phyloP scores from a whole-genome alignment of 208 protist species.

The Trypanosoma cruzi region DNA sequence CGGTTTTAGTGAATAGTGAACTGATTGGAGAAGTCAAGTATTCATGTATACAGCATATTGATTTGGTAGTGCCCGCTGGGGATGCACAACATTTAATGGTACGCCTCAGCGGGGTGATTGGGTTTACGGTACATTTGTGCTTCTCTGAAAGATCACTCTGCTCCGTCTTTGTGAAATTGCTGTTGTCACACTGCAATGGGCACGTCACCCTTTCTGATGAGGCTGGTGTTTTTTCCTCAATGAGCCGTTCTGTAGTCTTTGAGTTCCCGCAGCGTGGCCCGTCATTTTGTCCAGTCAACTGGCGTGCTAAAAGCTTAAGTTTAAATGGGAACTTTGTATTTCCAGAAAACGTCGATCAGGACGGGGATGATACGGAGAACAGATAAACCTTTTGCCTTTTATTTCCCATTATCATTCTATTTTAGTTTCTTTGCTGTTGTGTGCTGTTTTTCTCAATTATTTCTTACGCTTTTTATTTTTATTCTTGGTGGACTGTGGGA shows the following conservation, averaged over 20 bases:
- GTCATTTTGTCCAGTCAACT: background rate
- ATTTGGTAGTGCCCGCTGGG: background rate
- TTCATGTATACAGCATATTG: slow-evolving; percentile 7
- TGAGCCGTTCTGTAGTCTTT: background rate
- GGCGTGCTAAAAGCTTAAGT: background rate
- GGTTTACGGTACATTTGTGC: slow-evolving; percentile 9
- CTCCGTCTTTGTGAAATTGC: slow-evolving; percentile 18
- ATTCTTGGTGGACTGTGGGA: background rate
- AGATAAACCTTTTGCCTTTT: background rate
- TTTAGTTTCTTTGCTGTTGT: background rate
- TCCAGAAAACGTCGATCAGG: background rate
- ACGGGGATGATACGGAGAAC: background rate
- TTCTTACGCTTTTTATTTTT: background rate
- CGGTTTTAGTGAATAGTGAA: background rate
- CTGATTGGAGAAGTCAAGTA: slow-evolving; percentile 25
- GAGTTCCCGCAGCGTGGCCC: background rate
- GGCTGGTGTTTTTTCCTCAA: background rate
- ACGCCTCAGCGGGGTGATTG: slow-evolving; percentile 7
- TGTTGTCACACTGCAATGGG: background rate
- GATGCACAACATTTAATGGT: background rate
- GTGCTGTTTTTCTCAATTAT: background rate
- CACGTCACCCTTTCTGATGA: slow-evolving; percentile 9
- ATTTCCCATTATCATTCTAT: background rate
- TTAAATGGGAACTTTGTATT: background rate
- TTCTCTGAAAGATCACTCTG: slow-evolving; percentile 18